Conservation (phyloP, 495 filamentous ascomycete species). For the Achaetomiella virescens region DNA sequence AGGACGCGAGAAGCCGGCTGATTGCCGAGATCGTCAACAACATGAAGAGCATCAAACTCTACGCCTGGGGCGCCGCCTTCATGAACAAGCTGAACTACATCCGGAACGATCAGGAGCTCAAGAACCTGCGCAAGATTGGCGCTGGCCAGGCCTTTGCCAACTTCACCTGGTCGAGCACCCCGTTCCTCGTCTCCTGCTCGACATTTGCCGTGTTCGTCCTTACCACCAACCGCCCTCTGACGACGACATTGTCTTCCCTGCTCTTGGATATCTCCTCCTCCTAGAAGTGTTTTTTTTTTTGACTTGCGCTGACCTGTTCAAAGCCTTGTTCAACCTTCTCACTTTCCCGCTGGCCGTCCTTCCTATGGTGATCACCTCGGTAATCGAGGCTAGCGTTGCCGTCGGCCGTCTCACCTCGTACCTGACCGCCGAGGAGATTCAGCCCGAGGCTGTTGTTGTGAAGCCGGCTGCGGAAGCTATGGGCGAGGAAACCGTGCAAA, state of each 20-base stretch:
- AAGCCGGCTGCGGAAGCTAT: conserved; percentile 60
- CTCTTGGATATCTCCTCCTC: conserved; percentile 45
- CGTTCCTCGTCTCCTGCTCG: conserved; percentile 95
- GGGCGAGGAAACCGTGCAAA: conserved; percentile 78
- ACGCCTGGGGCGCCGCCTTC: conserved; percentile 94
- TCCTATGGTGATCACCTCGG: conserved; percentile 95
- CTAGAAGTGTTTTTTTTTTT: conserved; percentile 15
- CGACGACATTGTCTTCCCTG: conserved; percentile 96
- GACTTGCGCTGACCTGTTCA: neutral
- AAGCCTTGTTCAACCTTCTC: conserved; percentile 80
- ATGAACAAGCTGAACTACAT: conserved; percentile 95
- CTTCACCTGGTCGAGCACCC: conserved; percentile 99
- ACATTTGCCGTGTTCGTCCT: conserved; percentile 94
- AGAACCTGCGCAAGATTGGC: conserved; percentile 93
- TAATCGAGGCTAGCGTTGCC: conserved; percentile 94
- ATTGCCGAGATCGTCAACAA: conserved; percentile 99
- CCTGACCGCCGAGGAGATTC: conserved; percentile 83
- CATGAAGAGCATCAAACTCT: conserved; percentile 99
- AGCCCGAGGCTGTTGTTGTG: conserved; percentile 69
- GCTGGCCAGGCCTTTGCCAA: conserved; percentile 89
- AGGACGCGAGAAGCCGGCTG: conserved; percentile 84
- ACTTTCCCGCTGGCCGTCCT: conserved; percentile 92
- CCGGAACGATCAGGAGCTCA: conserved; percentile 89
- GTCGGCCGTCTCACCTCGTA: conserved; percentile 80
- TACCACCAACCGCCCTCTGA: conserved; percentile 70